Evolutionary conservation across 495 filamentous ascomycete genomes (phyloP).

Genomic region (Recurvomyces mirabilis): DNA sequence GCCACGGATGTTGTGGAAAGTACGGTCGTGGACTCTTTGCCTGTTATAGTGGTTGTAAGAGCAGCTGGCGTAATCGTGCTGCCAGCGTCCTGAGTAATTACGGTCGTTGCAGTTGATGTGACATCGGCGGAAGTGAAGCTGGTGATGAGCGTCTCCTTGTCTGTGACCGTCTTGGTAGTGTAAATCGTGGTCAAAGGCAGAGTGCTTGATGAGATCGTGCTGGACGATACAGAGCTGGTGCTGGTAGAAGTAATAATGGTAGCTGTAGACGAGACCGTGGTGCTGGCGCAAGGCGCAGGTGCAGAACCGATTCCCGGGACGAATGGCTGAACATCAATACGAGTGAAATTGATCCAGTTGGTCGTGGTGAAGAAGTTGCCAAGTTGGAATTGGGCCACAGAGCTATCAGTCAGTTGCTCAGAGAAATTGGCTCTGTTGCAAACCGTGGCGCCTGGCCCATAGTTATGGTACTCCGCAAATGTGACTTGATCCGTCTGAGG

Average conservation of each 20-base stretch:
- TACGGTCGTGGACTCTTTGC: conserved; percentile 2
- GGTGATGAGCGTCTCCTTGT: conserved; percentile 4
- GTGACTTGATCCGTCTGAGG: conserved; percentile 42
- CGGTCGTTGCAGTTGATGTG: not conserved
- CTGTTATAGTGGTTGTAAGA: conserved; percentile 2
- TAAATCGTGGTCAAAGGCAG: not conserved
- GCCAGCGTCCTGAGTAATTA: conserved; percentile 2
- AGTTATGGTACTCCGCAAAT: conserved; percentile 51
- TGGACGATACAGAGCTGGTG: no score
- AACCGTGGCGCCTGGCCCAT: conserved; percentile 39
- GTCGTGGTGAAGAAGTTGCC: conserved; percentile 11
- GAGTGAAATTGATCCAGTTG: conserved; percentile 8
- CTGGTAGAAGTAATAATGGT: no score
- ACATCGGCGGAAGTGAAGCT: not conserved
- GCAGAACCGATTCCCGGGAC: conserved; percentile 11
- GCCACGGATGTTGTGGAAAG: not conserved
- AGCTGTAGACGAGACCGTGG: not conserved
- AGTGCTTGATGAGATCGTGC: not conserved
- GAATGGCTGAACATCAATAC: conserved; percentile 13
- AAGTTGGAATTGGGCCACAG: conserved; percentile 14
- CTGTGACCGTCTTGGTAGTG: conserved; percentile 8
- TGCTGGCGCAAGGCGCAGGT: not conserved
- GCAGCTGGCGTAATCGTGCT: conserved; percentile 2
- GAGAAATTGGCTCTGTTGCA: conserved; percentile 13
- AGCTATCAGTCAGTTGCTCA: conserved; percentile 9